Evolutionary conservation across 1,139 yeast species (phyloP), one percentile per base, ranked within the genome.

Genomic region (Suhomyces maxii): DNA sequence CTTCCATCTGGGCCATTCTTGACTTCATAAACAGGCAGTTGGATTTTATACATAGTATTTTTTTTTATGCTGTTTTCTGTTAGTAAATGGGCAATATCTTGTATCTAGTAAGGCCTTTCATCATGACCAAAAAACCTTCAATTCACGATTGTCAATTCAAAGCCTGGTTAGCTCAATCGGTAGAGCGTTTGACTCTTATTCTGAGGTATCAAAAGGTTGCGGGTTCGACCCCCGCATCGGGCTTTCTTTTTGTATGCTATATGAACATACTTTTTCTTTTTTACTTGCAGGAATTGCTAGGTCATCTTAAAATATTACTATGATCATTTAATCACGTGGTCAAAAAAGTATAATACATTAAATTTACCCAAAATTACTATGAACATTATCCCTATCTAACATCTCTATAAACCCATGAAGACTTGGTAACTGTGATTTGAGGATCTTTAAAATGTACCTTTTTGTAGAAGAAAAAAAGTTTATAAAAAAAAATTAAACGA

Each of bases 91-190:
- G 23, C 4, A 18, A 18, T 18, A 18, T 18, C 23, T 4, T 18
- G 31, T 11, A 28, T 7, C 6, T 9, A 9, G 7, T 11, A 9
- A 1, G 7, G 2, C 11, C 3, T 28, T 28, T 11, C 9, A 28
- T 11, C 9, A 9, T 28, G 31, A 9, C 31, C 31, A 11, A 28
- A 9, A 9, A 9, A 9, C 2, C 11, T 9, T 9, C 31, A n/a
- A n/a, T n/a, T n/a, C n/a, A n/a, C n/a, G n/a, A n/a, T n/a, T n/a
- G n/a, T n/a, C 31, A 28, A 11, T 9, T 28, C 31, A 34, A 6
- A 35, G 63, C 63, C 63, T 59, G 63, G 63, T 58, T 59, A 59
- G 63, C 63, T 59, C 63, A 59, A 59, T 59, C 63, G 63, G 63
- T 59, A 59, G 63, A 59, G 63, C 63, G 58, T 59, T 58, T 58